Evolutionary conservation across 1,284 basidiomycete species (phyloP).

Genomic region (Inonotus hispidus): DNA sequence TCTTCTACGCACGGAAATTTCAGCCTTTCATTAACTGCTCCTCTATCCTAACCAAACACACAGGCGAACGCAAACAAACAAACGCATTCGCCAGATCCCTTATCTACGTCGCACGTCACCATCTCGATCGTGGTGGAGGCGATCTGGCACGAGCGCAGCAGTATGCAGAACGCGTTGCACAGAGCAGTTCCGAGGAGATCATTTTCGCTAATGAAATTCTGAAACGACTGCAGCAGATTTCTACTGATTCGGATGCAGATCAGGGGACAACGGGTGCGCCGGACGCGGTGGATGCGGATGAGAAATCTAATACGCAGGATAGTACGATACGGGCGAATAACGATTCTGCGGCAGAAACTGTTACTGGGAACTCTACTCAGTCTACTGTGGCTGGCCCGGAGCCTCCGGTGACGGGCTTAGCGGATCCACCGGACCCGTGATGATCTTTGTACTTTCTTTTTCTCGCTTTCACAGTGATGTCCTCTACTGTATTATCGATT

Average conservation of each 20-base stretch:
- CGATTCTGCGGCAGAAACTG: not conserved
- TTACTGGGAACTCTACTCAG: not conserved
- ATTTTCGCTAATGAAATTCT: slow-evolving; percentile 56
- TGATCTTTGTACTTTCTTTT: not conserved
- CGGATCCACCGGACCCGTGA: not conserved
- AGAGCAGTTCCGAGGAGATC: slow-evolving; percentile 74
- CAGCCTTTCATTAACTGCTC: slow-evolving; percentile 6
- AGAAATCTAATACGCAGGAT: not conserved
- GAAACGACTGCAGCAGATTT: slow-evolving; percentile 41
- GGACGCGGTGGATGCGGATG: not conserved
- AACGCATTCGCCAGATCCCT: slow-evolving; percentile 73
- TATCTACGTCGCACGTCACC: slow-evolving; percentile 75
- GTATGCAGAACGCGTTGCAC: slow-evolving; percentile 67
- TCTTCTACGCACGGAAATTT: not conserved
- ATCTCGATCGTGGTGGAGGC: slow-evolving; percentile 55
- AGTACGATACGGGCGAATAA: not conserved
- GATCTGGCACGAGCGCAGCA: slow-evolving; percentile 57
- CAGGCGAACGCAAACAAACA: slow-evolving; percentile 13
- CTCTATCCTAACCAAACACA: not conserved
- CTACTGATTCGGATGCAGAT: not conserved
- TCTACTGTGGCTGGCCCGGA: not conserved
- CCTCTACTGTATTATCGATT: not conserved
- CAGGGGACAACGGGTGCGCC: not conserved
- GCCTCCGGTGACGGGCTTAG: not conserved
- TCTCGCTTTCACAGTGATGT: not conserved